A percentile compares a stretch with the other conserved stretches of the same genome.
Evolutionary conservation across 73 alveolate species (phyloP).

Genomic region (Loxodes magnus): DNA sequence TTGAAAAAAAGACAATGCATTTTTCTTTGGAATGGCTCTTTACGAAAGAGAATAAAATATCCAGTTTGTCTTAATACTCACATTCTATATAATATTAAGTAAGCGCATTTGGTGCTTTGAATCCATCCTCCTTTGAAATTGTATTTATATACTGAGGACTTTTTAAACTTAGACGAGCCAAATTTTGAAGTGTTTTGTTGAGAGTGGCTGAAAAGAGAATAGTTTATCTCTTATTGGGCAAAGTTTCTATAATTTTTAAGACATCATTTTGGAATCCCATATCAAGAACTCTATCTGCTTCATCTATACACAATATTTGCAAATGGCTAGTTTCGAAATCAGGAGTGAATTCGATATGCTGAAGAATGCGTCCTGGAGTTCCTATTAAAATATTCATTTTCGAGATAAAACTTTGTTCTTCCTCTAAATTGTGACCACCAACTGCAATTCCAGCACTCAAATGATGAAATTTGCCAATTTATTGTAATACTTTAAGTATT

Average conservation of each 20-base stretch:
- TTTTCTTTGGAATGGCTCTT: slow-evolving; percentile 76
- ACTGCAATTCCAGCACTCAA: slow-evolving; percentile 66
- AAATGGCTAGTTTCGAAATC: slow-evolving; percentile 49
- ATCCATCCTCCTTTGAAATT: slow-evolving; percentile 34
- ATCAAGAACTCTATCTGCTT: slow-evolving; percentile 77
- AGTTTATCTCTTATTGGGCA: slow-evolving; percentile 58
- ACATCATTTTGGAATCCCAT: slow-evolving; percentile 70
- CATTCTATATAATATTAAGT: slow-evolving; percentile 59
- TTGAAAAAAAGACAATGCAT: slow-evolving; percentile 62
- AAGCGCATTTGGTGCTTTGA: slow-evolving; percentile 67
- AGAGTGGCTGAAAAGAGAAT: slow-evolving; percentile 80
- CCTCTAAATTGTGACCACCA: slow-evolving; percentile 63
- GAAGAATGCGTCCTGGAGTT: slow-evolving; percentile 84
- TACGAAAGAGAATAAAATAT: slow-evolving; percentile 79
- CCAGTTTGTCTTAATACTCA: slow-evolving; percentile 73
- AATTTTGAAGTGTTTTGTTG: slow-evolving; percentile 21
- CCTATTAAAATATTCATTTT: slow-evolving; percentile 60
- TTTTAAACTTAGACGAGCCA: slow-evolving; percentile 18
- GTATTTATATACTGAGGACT: slow-evolving; percentile 24
- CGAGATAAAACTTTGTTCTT: slow-evolving; percentile 38
- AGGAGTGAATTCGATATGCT: slow-evolving; percentile 78
- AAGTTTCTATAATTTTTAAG: slow-evolving; percentile 46
- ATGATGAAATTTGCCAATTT: slow-evolving; percentile 50
- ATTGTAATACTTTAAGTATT: slow-evolving; percentile 60
- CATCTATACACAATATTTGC: slow-evolving; percentile 66